These are phyloP conservation scores for Letharia columbiana DNA, from an alignment of 495 filamentous ascomycete genomes.

Conservation along the genomic window DNA sequence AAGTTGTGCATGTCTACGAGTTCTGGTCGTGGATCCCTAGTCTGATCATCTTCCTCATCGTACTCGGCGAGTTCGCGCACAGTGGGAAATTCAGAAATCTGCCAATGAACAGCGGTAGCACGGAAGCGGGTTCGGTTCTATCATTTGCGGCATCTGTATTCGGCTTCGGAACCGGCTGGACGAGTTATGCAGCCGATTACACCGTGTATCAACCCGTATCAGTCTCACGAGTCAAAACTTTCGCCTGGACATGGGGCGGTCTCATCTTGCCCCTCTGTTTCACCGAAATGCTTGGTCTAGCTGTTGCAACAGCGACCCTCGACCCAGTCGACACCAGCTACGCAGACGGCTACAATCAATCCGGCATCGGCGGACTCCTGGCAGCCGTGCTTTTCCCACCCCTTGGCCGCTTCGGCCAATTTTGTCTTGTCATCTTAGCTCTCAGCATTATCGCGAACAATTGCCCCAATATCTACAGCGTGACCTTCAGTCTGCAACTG, in stretches of 20 bases:
- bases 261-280: conserved; percentile 66
- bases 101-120: conserved; percentile 52
- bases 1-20: conserved; percentile 73
- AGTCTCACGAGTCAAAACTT: conserved; percentile 51
- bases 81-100: conserved; percentile 64
- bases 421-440: conserved; percentile 73
- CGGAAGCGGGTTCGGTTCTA: conserved; percentile 57
- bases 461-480: conserved; percentile 84
- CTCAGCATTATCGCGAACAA: conserved; percentile 77
- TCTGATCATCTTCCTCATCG: conserved; percentile 68
- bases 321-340: conserved; percentile 48
- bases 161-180: conserved; percentile 77
- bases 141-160: conserved; percentile 67
- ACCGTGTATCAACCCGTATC: conserved; percentile 69
- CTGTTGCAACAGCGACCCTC: conserved; percentile 55
- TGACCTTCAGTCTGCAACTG: conserved; percentile 66
- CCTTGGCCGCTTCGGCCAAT: conserved; percentile 68
- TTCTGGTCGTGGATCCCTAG: conserved; percentile 72
- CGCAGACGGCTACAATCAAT: conserved; percentile 47
- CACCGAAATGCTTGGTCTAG: conserved; percentile 70
- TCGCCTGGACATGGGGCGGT: conserved; percentile 61
- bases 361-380: conserved; percentile 64
- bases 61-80: conserved; percentile 64
- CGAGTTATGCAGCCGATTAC: conserved; percentile 72
- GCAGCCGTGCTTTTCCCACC: conserved; percentile 55